Evolutionary conservation across 1,284 basidiomycete species (phyloP), one percentile per base, ranked within the genome.

Genomic region (Stygiomarasmius scandens): DNA sequence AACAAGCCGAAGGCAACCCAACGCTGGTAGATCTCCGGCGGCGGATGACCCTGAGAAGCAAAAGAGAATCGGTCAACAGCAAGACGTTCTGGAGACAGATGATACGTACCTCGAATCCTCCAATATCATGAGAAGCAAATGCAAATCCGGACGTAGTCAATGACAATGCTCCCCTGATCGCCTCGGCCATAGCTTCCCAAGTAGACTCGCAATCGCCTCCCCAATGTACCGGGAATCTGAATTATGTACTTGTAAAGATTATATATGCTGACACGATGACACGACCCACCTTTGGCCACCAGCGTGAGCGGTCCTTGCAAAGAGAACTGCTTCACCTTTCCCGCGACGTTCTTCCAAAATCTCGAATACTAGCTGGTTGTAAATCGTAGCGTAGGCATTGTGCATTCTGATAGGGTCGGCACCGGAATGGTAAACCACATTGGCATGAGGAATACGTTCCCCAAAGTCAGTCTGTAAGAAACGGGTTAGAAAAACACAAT

Each of bases 121-220:
- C 88, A 59, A 90, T 90, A 68, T 92, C 88, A 69, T 90, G 87
- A 12, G 86, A 86, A 16, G 86, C 81, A 70, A 84, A 90, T 2
- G 80, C 85, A 65, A 90, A 90, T 2, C 89, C 88, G 19, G 87
- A 90, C 1, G 80, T 62, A 1, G 85, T 86, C 60, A 91, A 71
- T 52, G 85, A 87, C 29, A 91, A 72, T 9, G 82, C 82, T 6
- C 89, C 89, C 5, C 88, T 80, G 43, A 90, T 73, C 0, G 86
- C 83, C 71, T 91, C 88, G 0, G 85, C 85, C 88, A 92, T 91
- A 4, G 87, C 89, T 66, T 89, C 87, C 71, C 83, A 90, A 0
- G 87, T 89, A 12, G 85, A 87, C 68, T 90, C 88, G 69, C 87
- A 90, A 62, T 92, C 89, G 2, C 89, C 89, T 29, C 88, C 87